phyloP scores from a whole-genome alignment of 2,329 filamentous ascomycete species.

The Cladophialophora yegresii region DNA sequence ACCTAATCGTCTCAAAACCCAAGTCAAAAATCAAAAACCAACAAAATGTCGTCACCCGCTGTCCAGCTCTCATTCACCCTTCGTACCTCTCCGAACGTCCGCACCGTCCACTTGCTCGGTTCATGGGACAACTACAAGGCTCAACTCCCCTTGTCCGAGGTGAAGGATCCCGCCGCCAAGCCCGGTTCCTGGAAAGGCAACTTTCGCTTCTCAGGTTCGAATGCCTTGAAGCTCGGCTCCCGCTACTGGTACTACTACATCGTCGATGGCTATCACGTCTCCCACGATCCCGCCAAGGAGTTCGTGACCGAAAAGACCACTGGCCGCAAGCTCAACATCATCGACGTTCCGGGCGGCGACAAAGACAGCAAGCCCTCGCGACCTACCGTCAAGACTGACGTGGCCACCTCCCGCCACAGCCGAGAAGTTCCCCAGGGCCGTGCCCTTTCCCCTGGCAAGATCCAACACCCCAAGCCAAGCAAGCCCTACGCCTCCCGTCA shows the following conservation, averaged over 20 bases:
- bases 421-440: slow-evolving; percentile 82
- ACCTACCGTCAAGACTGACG: slow-evolving; percentile 43
- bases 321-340: slow-evolving; percentile 93
- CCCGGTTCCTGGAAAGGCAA: slow-evolving; percentile 91
- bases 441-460: slow-evolving; percentile 82
- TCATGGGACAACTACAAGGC: slow-evolving; percentile 98
- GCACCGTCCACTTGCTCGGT: slow-evolving; percentile 94
- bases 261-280: slow-evolving; percentile 98
- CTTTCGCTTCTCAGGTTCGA: slow-evolving; percentile 85
- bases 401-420: slow-evolving; percentile 52
- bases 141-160: slow-evolving; percentile 79
- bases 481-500: slow-evolving; percentile 83
- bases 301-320: slow-evolving; percentile 95
- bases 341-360: slow-evolving; percentile 74
- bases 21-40: slow-evolving; percentile 8
- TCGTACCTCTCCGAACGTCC: slow-evolving; percentile 92
- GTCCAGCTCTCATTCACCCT: slow-evolving; percentile 95
- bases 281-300: slow-evolving; percentile 88
- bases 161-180: slow-evolving; percentile 78
- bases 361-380: slow-evolving; percentile 44
- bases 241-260: slow-evolving; percentile 99
- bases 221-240: slow-evolving; percentile 78
- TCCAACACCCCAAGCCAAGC: slow-evolving; percentile 85
- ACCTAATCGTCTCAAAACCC: slow-evolving; percentile 9
- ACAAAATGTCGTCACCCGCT: slow-evolving; percentile 53